Evolutionary conservation across 306 rosid genomes (phyloP).

Genomic region (Vicia sativa): DNA sequence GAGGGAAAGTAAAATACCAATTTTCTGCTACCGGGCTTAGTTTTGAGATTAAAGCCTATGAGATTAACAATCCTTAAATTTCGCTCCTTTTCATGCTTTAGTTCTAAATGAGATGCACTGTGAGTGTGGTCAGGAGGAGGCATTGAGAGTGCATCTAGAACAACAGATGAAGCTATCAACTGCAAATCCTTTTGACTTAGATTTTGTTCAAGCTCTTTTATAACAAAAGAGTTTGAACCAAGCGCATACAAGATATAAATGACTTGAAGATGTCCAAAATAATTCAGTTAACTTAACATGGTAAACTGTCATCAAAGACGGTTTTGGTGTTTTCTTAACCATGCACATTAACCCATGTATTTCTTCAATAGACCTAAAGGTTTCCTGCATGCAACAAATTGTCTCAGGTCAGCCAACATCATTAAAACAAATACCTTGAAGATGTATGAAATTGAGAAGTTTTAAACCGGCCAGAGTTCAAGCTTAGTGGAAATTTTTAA

Average conservation of each 20-base stretch:
- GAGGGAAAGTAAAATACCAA: constrained; percentile 57
- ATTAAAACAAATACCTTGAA: background rate
- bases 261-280: constrained; percentile 85
- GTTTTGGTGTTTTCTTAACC: constrained; percentile 92
- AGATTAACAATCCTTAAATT: constrained; percentile 90
- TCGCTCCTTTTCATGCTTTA: constrained; percentile 87
- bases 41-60: constrained; percentile 86
- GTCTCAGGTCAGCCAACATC: background rate
- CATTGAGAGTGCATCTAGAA: constrained; percentile 89
- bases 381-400: constrained; percentile 66
- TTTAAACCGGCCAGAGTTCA: constrained; percentile 92
- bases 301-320: constrained; percentile 96
- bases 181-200: constrained; percentile 96
- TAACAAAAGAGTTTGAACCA: constrained; percentile 92
- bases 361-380: constrained; percentile 93
- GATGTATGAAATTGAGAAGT: background rate
- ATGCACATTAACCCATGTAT: constrained; percentile 95
- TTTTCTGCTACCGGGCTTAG: constrained; percentile 82
- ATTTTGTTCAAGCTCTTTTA: constrained; percentile 91
- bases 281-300: constrained; percentile 90
- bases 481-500: constrained; percentile 93
- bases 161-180: constrained; percentile 95
- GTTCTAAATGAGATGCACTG: constrained; percentile 81
- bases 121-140: constrained; percentile 73
- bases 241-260: constrained; percentile 91